These are phyloP conservation scores for Kwoniella dejecticola DNA, from an alignment of 768 basidiomycete species.

Conservation along the genomic window DNA sequence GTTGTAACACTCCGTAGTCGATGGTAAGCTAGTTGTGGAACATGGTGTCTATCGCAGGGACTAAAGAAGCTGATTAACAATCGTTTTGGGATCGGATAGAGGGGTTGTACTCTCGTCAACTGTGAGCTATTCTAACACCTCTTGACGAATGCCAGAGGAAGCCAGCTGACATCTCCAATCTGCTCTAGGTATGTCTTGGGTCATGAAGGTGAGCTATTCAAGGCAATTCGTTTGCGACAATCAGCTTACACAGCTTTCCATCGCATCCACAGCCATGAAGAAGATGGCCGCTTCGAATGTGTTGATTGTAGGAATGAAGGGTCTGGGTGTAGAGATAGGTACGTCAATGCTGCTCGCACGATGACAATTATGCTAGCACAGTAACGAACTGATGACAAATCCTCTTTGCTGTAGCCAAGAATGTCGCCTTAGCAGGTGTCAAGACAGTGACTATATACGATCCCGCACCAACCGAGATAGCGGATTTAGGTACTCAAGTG, in stretches of 20 bases:
- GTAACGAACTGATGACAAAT: too few species aligned
- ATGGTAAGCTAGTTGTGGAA: conserved; percentile 37
- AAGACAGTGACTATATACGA: conserved; percentile 96
- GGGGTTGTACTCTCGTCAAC: conserved; percentile 55
- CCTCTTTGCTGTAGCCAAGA: too few species aligned
- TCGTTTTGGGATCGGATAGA: conserved; percentile 24
- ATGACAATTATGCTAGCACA: too few species aligned
- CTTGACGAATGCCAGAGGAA: too few species aligned
- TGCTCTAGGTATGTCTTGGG: conserved; percentile 77
- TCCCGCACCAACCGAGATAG: conserved; percentile 80
- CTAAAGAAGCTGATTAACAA: conserved; percentile 15
- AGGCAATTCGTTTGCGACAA: not conserved
- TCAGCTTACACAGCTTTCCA: conserved; percentile 31
- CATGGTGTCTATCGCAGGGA: not conserved
- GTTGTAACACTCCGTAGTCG: conserved; percentile 30
- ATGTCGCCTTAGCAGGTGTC: conserved; percentile 90
- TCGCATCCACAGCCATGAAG: conserved; percentile 79
- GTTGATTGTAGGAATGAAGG: conserved; percentile 85
- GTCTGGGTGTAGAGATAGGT: conserved; percentile 95
- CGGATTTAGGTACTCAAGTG: conserved; percentile 91
- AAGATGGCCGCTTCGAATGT: conserved; percentile 96
- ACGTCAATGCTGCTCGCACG: too few species aligned
- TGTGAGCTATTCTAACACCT: too few species aligned
- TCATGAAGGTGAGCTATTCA: conserved; percentile 74
- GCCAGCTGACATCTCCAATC: not conserved